A percentile compares a stretch with the other conserved stretches of the same genome.
Evolutionary conservation across 768 basidiomycete genomes (phyloP).

Genomic region (Boletus pseudo-olivaceus): DNA sequence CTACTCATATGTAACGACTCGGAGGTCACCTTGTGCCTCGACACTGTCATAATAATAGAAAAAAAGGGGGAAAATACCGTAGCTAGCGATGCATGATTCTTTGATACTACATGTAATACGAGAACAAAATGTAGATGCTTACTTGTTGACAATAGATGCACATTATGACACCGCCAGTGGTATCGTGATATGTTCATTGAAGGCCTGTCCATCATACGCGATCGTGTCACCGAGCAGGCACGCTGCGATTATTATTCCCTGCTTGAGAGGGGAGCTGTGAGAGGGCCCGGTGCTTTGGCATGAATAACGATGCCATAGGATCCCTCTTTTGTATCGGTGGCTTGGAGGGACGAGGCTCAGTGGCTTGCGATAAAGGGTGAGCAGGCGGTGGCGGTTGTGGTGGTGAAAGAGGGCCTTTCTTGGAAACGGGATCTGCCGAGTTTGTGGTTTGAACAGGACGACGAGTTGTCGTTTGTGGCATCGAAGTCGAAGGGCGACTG

Average conservation of each 20-base stretch:
- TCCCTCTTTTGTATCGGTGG: constrained; percentile 52
- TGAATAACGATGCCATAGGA: constrained; percentile 59
- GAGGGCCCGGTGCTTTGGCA: constrained; percentile 70
- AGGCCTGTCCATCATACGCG: not conserved
- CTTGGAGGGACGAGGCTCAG: constrained; percentile 35
- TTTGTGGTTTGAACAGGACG: constrained; percentile 33
- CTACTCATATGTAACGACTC: not conserved
- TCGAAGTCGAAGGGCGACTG: constrained; percentile 31
- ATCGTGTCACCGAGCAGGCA: constrained; percentile 21
- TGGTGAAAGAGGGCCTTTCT: constrained; percentile 31
- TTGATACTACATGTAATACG: constrained; percentile 15
- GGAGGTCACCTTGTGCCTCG: not conserved
- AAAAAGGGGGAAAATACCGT: not conserved
- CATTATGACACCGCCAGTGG: not conserved
- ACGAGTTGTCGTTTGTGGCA: constrained; percentile 2
- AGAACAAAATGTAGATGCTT: constrained; percentile 1
- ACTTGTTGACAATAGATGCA: constrained; percentile 6
- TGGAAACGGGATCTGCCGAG: constrained; percentile 5
- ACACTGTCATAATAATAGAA: constrained; percentile 9
- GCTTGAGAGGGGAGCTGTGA: constrained; percentile 47
- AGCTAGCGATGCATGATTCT: constrained; percentile 9
- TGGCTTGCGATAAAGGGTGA: constrained; percentile 15
- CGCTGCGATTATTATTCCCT: constrained; percentile 17
- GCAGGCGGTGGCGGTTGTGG: constrained; percentile 9
- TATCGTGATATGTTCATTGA: not conserved